Conservation (phyloP, 495 filamentous ascomycete species). For the Chaetomium fimeti region DNA sequence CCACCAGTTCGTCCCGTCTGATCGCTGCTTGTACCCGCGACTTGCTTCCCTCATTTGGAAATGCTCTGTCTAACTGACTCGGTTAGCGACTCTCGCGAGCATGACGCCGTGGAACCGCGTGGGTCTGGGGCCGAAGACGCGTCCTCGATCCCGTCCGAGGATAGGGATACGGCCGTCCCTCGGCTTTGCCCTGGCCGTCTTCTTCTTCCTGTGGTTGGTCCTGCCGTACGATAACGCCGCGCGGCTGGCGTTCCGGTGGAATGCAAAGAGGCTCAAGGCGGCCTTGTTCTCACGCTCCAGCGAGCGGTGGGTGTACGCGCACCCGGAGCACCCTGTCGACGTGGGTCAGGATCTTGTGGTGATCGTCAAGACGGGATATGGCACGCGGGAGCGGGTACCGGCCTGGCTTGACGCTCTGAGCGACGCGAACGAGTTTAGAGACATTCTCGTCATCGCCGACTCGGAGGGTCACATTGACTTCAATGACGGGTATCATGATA, state of each 20-base stretch:
- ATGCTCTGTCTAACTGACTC: background rate
- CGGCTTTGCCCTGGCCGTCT: background rate
- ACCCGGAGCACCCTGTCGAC: constrained; percentile 31
- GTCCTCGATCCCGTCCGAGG: background rate
- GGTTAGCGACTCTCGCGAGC: background rate
- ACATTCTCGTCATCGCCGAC: constrained; percentile 45
- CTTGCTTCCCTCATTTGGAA: background rate
- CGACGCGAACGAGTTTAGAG: constrained; percentile 28
- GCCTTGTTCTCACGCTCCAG: constrained; percentile 7
- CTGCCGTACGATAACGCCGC: constrained; percentile 31
- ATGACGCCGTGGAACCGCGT: constrained; percentile 13
- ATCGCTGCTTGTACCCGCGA: background rate
- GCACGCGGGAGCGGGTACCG: constrained; percentile 39
- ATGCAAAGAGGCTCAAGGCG: constrained; percentile 14
- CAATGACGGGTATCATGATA: constrained; percentile 28
- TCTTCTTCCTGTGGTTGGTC: constrained; percentile 23
- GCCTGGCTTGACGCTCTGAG: constrained; percentile 42
- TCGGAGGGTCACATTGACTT: constrained; percentile 26
- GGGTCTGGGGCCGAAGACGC: constrained; percentile 3
- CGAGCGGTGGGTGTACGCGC: constrained; percentile 27
- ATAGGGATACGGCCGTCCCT: background rate
- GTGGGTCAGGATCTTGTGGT: constrained; percentile 39
- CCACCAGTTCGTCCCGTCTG: background rate
- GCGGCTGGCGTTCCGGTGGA: constrained; percentile 29
- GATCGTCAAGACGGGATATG: constrained; percentile 50